Evolutionary conservation across 306 rosid genomes (phyloP), one percentile per base, ranked within the genome.

Genomic region (Coriaria nepalensis): DNA sequence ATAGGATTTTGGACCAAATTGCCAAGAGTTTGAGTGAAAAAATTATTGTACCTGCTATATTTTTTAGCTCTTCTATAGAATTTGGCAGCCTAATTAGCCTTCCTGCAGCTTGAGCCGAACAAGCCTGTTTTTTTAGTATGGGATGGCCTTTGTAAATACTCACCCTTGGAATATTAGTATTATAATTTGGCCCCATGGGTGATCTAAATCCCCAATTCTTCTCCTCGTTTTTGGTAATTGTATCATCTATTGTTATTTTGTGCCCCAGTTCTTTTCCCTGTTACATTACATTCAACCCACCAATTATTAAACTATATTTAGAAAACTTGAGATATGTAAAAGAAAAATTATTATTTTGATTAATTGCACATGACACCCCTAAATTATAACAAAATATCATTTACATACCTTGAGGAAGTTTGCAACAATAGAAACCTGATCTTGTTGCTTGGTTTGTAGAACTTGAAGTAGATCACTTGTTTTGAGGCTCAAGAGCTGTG

Each of bases 101-200:
- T 43, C 97, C 97, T 50, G 92, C 62, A 60, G 78, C 79, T 52
- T 37, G 59, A 66, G 60, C 29, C 29, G 3, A 50, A 63, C 72
- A 29, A 7, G 65, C 56, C 57, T 75, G 73, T 63, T 57, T 79
- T 58, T 87, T 84, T 46, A 60, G 59, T 10, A 60, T 3, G 37
- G 95, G 94, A 67, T 90, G 77, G 7, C 92, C 94, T 74, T 61
- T 75, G 59, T 79, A 84, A 62, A 90, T 75, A 56, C 93, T 74
- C 14, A 84, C 82, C 47, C 97, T 84, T 10, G 48, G 60, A 71
- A 38, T 20, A 1, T 20, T 3, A 20, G 3, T 20, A 20, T 20
- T 20, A 20, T 20, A 60, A 35, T 53, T 46, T 45, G 38, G 40
- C 52, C 56, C 66, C 41, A 35, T 53, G 20, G 57, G 61, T 68